Base-by-base conservation (phyloP, 2,329 filamentous ascomycete species). In the Claviceps lovelessii region DNA sequence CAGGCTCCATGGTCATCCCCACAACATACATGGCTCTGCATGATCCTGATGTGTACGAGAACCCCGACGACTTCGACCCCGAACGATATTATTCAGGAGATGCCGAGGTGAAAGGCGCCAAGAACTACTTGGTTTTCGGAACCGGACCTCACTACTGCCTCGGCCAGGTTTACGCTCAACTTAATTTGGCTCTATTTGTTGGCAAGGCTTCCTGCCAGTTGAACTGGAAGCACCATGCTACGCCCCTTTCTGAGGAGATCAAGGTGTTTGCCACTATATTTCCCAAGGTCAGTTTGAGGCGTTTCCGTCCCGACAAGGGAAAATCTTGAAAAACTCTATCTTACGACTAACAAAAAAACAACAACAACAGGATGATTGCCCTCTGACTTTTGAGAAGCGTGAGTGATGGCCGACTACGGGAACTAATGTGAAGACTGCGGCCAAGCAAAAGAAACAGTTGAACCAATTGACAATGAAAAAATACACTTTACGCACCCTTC, bases 211-310 rank as follows among this genome's bases (percentile, higher is more conserved):
- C 88, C 60, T 77, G 95, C 69, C 76, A 84, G 66, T 76, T 97
- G 61, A 83, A 97, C 70, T 97, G 91, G 91, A 80, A 84, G 68
- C 93, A 98, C 70, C 83, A 89, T 67, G 73, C 89, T 19, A 97
- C 93, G 11, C 82, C 86, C 0, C 66, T 76, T 56, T 95, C 88
- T 0, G 93, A 98, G 73, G 85, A 95, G 71, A 97, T 98, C 72
- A 91, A 95, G 76, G 91, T 97, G 61, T 98, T 97, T 73, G 93
- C 93, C 45, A 96, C 90, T 33, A 95, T 98, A 63, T 98, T 98
- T 79, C 93, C 93, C 55, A 86, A 86, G 86, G 90, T 94, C 73
- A 70, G 84, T 73, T 52, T 5, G 3, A 17, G 10, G 7, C n/a
- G 28, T 28, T 23, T 23, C 23, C 23, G 23, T 23, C 23, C 23